Evolutionary conservation across 176 grass and related monocot genomes (phyloP).

Genomic region (Ensete glaucum): DNA sequence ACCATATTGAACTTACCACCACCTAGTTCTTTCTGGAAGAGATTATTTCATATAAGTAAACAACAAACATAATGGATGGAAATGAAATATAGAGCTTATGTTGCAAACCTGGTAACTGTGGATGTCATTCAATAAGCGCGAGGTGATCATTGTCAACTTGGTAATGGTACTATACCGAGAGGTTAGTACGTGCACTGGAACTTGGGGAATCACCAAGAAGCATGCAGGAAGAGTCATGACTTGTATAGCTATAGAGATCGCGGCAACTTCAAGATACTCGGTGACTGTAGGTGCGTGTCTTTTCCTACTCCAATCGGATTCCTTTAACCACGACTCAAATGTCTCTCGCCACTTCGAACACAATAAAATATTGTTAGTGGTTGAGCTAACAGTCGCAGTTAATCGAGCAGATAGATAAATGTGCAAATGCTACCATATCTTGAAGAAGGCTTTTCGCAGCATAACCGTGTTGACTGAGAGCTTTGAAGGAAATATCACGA

Average conservation of each 20-base stretch:
- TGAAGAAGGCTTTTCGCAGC: background rate
- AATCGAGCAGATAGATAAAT: too few relatives aligned
- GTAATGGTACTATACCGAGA: background rate
- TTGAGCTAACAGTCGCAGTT: too few relatives aligned
- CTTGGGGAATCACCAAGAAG: background rate
- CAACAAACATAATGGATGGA: too few relatives aligned
- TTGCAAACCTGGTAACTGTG: background rate
- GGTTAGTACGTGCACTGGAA: background rate
- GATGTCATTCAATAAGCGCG: background rate
- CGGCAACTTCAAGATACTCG: background rate
- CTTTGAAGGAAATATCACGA: background rate
- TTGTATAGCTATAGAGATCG: background rate
- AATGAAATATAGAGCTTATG: background rate
- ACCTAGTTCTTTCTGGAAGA: background rate
- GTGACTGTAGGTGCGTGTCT: background rate
- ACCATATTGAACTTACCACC: background rate
- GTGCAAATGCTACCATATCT: background rate
- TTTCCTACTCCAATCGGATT: background rate
- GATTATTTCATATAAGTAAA: background rate
- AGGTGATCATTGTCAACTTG: background rate
- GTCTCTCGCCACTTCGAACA: slow-evolving; percentile 1
- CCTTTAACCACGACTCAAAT: background rate
- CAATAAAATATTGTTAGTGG: too few relatives aligned
- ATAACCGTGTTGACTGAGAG: background rate
- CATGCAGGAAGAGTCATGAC: slow-evolving; percentile 6